phyloP scores from a whole-genome alignment of 1,139 yeast genomes.

The Debaryomyces subglobosus region DNA sequence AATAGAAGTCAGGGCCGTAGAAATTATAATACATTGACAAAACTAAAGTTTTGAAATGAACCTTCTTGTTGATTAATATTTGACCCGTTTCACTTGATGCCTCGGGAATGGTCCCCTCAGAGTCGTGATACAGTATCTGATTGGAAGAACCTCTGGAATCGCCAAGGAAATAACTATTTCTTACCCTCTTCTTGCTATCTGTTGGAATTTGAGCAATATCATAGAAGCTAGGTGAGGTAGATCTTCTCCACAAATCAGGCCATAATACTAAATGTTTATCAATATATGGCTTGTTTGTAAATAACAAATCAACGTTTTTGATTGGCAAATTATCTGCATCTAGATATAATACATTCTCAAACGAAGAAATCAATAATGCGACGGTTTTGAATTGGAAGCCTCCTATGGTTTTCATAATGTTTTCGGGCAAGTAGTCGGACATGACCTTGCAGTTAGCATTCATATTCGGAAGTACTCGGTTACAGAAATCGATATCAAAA shows the following conservation, averaged over 20 bases:
- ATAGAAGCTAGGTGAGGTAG: constrained; percentile 39
- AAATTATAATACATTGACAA: constrained; percentile 59
- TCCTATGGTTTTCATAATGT: constrained; percentile 20
- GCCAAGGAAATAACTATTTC: constrained; percentile 32
- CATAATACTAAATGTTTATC: constrained; percentile 33
- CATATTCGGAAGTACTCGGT: constrained; percentile 29
- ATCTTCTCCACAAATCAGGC: constrained; percentile 47
- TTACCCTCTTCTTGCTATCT: constrained; percentile 20
- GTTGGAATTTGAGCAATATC: constrained; percentile 31
- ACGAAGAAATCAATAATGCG: constrained; percentile 38
- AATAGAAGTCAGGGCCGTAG: constrained; percentile 57
- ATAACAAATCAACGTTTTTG: constrained; percentile 35
- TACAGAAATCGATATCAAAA: constrained; percentile 36
- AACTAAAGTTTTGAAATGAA: constrained; percentile 52
- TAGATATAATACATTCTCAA: constrained; percentile 35
- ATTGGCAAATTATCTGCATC: constrained; percentile 43
- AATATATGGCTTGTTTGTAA: constrained; percentile 34
- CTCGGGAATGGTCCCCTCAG: constrained; percentile 59
- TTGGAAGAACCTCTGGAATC: constrained; percentile 27
- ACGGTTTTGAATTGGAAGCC: constrained; percentile 39
- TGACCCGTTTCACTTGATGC: constrained; percentile 67
- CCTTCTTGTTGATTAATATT: constrained; percentile 51
- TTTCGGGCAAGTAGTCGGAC: constrained; percentile 33
- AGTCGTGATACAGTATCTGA: constrained; percentile 44
- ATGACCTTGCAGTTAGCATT: constrained; percentile 37